Evolutionary conservation across 2,329 filamentous ascomycete species (phyloP).

Genomic region (Beauveria brongniartii): DNA sequence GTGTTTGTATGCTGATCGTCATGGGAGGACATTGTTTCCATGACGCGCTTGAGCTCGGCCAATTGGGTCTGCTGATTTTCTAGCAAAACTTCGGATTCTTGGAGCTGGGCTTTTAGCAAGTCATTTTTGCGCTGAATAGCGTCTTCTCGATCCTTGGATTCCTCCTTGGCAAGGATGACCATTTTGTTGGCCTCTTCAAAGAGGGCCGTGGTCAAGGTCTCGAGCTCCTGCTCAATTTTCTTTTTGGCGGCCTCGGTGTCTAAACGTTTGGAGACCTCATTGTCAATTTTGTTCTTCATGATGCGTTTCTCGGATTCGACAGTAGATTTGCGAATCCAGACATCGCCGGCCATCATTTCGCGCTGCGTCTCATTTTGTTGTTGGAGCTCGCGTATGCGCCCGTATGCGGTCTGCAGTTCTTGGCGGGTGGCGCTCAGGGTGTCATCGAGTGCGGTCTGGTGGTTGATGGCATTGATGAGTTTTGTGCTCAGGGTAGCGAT

Average conservation of each 20-base stretch:
- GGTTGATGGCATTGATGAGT: constrained; percentile 94
- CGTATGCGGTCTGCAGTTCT: constrained; percentile 67
- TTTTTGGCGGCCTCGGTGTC: constrained; percentile 72
- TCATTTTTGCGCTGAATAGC: constrained; percentile 76
- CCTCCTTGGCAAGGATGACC: constrained; percentile 81
- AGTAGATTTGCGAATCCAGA: constrained; percentile 66
- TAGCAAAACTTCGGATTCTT: constrained; percentile 77
- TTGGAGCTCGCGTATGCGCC: constrained; percentile 63
- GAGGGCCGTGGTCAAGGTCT: constrained; percentile 82
- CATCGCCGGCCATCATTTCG: constrained; percentile 62
- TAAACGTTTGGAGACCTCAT: constrained; percentile 57
- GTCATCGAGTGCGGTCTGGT: constrained; percentile 88
- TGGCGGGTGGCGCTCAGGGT: constrained; percentile 72
- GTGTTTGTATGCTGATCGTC: constrained; percentile 63
- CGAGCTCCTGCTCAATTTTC: constrained; percentile 84
- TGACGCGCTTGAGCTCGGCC: constrained; percentile 79
- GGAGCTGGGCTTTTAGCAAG: constrained; percentile 74
- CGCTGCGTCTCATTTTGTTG: constrained; percentile 56
- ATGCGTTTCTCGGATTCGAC: constrained; percentile 64
- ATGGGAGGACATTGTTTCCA: constrained; percentile 75
- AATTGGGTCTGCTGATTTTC: constrained; percentile 90
- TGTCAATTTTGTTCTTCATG: constrained; percentile 49
- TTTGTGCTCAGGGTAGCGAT: constrained; percentile 90
- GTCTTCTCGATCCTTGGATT: constrained; percentile 79
- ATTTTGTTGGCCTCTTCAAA: constrained; percentile 99